Percentiles rank a stretch among this genome's conserved stretches.
Evolutionary conservation across 768 basidiomycete genomes (phyloP).

Genomic region (Gloeostereum incarnatum): DNA sequence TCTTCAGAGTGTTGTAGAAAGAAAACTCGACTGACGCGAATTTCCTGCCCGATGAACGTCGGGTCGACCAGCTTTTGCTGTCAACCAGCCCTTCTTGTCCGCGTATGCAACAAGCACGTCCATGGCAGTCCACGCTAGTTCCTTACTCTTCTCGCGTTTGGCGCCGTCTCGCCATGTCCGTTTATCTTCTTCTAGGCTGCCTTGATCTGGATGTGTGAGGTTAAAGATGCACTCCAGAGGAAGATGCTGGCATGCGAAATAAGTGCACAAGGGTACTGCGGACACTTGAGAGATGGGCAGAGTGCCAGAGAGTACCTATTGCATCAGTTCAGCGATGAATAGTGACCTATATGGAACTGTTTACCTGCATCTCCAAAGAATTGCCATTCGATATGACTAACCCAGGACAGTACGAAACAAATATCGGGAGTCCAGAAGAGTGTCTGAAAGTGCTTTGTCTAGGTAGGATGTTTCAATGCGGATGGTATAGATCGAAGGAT

Average conservation of each 20-base stretch:
- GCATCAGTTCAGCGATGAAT: constrained; percentile 4
- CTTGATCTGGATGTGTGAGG: constrained; percentile 42
- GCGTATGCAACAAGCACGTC: constrained; percentile 79
- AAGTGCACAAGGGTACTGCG: constrained; percentile 77
- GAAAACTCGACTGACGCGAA: constrained; percentile 67
- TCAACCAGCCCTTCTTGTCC: constrained; percentile 70
- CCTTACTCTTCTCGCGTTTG: constrained; percentile 15
- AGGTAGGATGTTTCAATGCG: neutral
- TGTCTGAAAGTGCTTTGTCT: constrained; percentile 96
- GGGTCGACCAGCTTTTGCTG: constrained; percentile 84
- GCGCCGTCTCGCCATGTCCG: constrained; percentile 67
- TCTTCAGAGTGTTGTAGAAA: neutral
- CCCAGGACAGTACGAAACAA: constrained; percentile 91
- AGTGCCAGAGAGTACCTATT: constrained; percentile 58
- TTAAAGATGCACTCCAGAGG: constrained; percentile 69
- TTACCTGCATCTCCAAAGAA: constrained; percentile 77
- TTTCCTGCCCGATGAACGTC: constrained; percentile 89
- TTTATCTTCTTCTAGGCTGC: constrained; percentile 43
- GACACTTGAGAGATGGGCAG: constrained; percentile 78
- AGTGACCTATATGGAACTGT: neutral
- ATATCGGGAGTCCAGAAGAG: constrained; percentile 82
- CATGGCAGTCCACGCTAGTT: constrained; percentile 68
- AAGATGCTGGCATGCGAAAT: constrained; percentile 54
- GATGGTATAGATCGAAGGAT: no score
- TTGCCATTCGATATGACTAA: constrained; percentile 82